Conservation (phyloP, 2,329 filamentous ascomycete species). For the Diaporthe vaccinii region DNA sequence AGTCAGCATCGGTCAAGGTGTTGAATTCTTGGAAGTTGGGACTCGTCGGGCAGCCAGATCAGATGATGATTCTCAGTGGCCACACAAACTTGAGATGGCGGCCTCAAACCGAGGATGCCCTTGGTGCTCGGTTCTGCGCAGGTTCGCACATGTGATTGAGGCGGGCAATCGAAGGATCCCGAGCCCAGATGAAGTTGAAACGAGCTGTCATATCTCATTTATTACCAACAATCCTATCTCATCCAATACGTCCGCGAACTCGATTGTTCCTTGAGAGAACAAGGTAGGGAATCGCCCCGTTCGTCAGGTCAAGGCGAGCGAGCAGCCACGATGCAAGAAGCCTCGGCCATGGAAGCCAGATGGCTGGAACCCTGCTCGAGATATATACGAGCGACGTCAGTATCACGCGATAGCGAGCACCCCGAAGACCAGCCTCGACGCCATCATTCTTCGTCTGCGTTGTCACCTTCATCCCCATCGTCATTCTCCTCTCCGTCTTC, state of each 20-base stretch:
- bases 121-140: not conserved
- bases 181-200: constrained; percentile 19
- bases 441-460: constrained; percentile 25
- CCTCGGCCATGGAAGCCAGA: not conserved
- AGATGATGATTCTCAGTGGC: constrained; percentile 9
- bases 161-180: not conserved
- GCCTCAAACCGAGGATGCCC: not conserved
- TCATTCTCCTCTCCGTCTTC: constrained; percentile 33
- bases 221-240: not conserved
- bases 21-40: not conserved
- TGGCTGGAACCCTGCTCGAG: not conserved
- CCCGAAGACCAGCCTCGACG: not conserved
- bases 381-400: constrained; percentile 14
- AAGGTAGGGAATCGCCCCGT: not conserved
- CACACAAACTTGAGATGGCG: not conserved
- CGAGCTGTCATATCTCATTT: constrained; percentile 29
- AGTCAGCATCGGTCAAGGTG: constrained; percentile 11
- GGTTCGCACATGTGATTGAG: constrained; percentile 1
- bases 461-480: not conserved
- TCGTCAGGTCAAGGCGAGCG: not conserved
- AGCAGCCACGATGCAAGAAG: not conserved
- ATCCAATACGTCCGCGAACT: not conserved
- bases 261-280: not conserved
- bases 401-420: not conserved
- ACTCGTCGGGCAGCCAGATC: constrained; percentile 1